Percentiles rank a stretch among this genome's conserved stretches.
phyloP scores from a whole-genome alignment of 2,329 filamentous ascomycete species.

The Claviceps arundinis region DNA sequence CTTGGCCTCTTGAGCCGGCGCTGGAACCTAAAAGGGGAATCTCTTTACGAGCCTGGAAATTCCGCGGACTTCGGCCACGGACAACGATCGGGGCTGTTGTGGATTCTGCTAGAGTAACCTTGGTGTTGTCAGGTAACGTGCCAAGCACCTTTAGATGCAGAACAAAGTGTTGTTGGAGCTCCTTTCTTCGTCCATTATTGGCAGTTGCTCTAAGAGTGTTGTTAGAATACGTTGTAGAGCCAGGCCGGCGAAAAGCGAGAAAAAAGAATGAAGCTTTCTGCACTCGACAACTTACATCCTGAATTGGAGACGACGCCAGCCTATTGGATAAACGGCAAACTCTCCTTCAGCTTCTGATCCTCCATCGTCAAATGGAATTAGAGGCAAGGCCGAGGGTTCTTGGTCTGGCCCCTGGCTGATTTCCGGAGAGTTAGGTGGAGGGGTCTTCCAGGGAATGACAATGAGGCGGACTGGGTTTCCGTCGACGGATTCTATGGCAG shows the following conservation, averaged over 20 bases:
- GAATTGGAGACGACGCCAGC: constrained; percentile 89
- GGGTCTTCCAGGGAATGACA: constrained; percentile 96
- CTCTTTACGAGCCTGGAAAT: constrained; percentile 90
- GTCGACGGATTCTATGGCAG: constrained; percentile 88
- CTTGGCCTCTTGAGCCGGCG: constrained; percentile 65
- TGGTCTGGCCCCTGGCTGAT: constrained; percentile 56
- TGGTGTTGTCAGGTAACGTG: constrained; percentile 70
- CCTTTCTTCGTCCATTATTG: constrained; percentile 88
- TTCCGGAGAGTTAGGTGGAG: constrained; percentile 63
- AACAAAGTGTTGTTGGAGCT: constrained; percentile 92
- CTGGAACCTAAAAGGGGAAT: constrained; percentile 71
- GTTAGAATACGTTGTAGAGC: background rate
- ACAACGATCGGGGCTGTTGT: constrained; percentile 88
- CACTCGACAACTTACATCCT: constrained; percentile 50
- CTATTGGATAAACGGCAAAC: constrained; percentile 80
- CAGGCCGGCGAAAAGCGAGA: no score
- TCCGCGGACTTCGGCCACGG: constrained; percentile 79
- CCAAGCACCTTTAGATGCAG: constrained; percentile 76
- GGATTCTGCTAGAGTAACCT: constrained; percentile 69
- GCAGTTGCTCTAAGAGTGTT: constrained; percentile 57
- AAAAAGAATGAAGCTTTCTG: constrained; percentile 14
- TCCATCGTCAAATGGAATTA: constrained; percentile 54
- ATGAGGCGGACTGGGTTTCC: constrained; percentile 86
- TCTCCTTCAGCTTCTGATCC: constrained; percentile 54
- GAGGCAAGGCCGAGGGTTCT: constrained; percentile 70